Evolutionary conservation across 148 eudicot genomes (phyloP), one percentile per base, ranked within the genome.

Genomic region (Rhododendron simsii): DNA sequence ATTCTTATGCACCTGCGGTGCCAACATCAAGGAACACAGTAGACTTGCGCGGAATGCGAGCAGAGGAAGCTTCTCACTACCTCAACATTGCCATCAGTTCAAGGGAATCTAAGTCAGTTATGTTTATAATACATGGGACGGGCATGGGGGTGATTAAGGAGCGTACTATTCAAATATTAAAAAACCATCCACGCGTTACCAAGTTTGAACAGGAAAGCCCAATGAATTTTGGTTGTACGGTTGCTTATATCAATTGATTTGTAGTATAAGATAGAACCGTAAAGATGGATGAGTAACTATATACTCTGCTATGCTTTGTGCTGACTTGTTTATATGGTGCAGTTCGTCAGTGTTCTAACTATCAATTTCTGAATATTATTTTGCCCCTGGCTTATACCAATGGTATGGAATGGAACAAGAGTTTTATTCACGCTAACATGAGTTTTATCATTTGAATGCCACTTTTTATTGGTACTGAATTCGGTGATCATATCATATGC

Each of bases 141-240:
- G 98, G 99, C 81, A 93, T 98, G 69, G 99, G 99, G 73, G 91
- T 88, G 83, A 84, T 95, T 81, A 94, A 95, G 91, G 98, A 94
- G 84, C 81, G 89, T 85, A 90, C 90, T 6, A 84, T 93, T 83
- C 87, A 93, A 87, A 86, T 93, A 89, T 84, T 96, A 86, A 92
- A 65, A 87, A 91, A 92, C n/a, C 94, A 95, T 91, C 93, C 89
- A 3, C 98, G 94, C 26, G 83, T 96, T 89, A 89, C 85, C 76
- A 96, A 93, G 89, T 95, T 96, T 90, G 98, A 95, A 84, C 98
- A 94, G 90, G 98, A 96, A 85, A 95, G 93, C 90, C 92, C 95
- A 15, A 87, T 91, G 93, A 96, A 95, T 87, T 95, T 93, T 88
- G 99, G 98, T n/a, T 96, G 99, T 91, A 96, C 98, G 84, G 95